Evolutionary conservation across 1,284 basidiomycete species (phyloP), one percentile per base, ranked within the genome.

Genomic region (Puccinia coronata): DNA sequence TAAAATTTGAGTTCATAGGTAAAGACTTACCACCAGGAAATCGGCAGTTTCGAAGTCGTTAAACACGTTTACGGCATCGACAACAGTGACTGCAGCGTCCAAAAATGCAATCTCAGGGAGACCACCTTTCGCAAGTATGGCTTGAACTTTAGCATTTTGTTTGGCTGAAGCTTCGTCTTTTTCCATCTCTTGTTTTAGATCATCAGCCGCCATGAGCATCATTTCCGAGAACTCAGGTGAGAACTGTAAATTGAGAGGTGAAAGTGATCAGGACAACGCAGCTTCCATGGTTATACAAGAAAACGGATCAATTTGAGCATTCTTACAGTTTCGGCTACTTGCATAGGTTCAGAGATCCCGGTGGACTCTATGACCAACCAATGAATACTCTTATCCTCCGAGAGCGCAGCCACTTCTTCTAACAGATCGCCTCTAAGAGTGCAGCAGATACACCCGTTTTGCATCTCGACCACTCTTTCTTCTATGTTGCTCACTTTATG

Each of bases 361-460:
- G 86, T 87, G 36, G 84, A 86, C 82, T 88, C 88, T 80, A 88
- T 88, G 80, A 88, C 83, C 25, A 88, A 84, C 82, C 87, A 87
- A 82, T 89, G 88, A 77, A 88, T 86, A 14, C 83, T 82, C 6
- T 84, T 83, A 39, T 86, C 83, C 34, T 86, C 85, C 0, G 88
- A 87, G 0, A 89, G 83, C 6, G 83, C 83, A 0, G 87, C 87
- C 18, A 89, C 86, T 81, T 88, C 87, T 80, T 88, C 88, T n/a
- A 88, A 84, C 47, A 89, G 82, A 80, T 89, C 88, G 8, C 87
- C 87, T 49, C 88, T 86, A 1, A 88, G 85, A 0, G 88, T 88
- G 83, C 88, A 88, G 85, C 88, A 88, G 79, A 89, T 88, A 83
- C 88, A 88, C 84, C 86, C 87, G 83, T 87, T 88, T 83, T 88